A percentile compares a stretch with the other conserved stretches of the same genome.
Evolutionary conservation across 148 eudicot genomes (phyloP).

Genomic region (Suaeda aralocaspica): DNA sequence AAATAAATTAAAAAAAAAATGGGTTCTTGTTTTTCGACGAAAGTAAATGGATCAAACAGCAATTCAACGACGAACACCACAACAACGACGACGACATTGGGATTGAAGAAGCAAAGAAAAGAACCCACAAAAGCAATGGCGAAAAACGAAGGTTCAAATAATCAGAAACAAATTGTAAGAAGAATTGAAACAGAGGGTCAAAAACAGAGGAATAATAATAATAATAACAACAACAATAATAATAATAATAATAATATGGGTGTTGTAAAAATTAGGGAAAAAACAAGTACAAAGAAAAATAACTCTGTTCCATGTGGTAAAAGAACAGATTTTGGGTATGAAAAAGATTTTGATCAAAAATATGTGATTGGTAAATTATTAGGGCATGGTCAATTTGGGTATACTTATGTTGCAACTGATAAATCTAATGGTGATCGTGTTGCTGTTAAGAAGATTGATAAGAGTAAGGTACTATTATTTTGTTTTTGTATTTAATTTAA

Average conservation of each 20-base stretch:
- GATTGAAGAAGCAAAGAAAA: constrained; percentile 13
- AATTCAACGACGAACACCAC: constrained; percentile 27
- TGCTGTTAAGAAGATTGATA: constrained; percentile 93
- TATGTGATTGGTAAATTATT: constrained; percentile 79
- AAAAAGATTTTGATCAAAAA: constrained; percentile 58
- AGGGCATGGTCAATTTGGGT: constrained; percentile 99
- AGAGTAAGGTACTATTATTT: constrained; percentile 56
- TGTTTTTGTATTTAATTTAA: background rate
- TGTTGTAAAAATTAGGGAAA: constrained; percentile 14
- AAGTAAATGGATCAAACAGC: constrained; percentile 59
- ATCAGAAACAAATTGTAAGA: constrained; percentile 13
- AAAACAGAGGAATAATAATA: constrained; percentile 10
- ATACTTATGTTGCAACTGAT: constrained; percentile 84
- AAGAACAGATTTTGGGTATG: constrained; percentile 91
- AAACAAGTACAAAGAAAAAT: constrained; percentile 26
- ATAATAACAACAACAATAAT: too few species aligned
- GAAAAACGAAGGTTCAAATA: constrained; percentile 24
- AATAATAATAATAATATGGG: constrained; percentile 3
- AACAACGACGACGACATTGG: background rate
- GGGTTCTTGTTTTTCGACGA: constrained; percentile 68
- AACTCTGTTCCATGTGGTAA: constrained; percentile 61
- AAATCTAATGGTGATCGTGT: constrained; percentile 74
- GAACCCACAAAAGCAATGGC: background rate
- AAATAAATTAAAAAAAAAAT: constrained; percentile 20
- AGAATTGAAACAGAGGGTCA: constrained; percentile 13